Base-by-base conservation (phyloP, 352 stramenopile species). In the Phytophthora melonis region DNA sequence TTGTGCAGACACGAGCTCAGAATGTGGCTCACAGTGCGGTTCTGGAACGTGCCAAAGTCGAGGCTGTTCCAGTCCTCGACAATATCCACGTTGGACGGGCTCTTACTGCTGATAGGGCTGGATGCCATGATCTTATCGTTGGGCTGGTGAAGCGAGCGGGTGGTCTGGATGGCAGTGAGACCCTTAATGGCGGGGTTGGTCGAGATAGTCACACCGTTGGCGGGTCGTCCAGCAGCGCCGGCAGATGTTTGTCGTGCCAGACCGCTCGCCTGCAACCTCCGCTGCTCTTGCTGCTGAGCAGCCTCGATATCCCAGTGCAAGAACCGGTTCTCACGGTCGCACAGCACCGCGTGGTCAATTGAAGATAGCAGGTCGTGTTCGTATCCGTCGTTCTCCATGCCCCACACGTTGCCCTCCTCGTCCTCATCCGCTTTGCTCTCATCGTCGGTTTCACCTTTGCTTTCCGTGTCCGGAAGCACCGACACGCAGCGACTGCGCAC, bases 11-110 rank as follows among this genome's bases (percentile, higher is more conserved):
- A 95, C 5, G 88, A 93, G 64, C 87, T 93, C 43, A 95, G 63
- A 63, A 95, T 95, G 62, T 93, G 88, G 70, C 87, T 95, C 53
- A 95, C 88, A 11, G 86, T 93, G 49, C 88, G 88, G 64, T 94
- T 94, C 75, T 94, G 87, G 60, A 93, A 94, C 11, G 85, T 94
- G 7, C 87, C 85, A 64, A 94, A 94, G 58, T 94, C 87, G 25
- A 94, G 58, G 61, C 79, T 88, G 68, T 87, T 90, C 87, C 87
- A 94, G 58, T 93, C 84, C 63, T 93, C 87, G n/a, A 91, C 80
- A 19, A 87, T 87, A 70, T 93, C 87, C 18, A 92, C 87, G 58
- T 92, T 92, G 18, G 85, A 93, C 55, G 86, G 84, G 43, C 86
- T 93, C 62, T 90, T 92, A 41, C 76, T 83, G 43, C 74, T 75